Evolutionary conservation across 129 eudicot genomes (phyloP).

Genomic region (Glebionis coronaria): DNA sequence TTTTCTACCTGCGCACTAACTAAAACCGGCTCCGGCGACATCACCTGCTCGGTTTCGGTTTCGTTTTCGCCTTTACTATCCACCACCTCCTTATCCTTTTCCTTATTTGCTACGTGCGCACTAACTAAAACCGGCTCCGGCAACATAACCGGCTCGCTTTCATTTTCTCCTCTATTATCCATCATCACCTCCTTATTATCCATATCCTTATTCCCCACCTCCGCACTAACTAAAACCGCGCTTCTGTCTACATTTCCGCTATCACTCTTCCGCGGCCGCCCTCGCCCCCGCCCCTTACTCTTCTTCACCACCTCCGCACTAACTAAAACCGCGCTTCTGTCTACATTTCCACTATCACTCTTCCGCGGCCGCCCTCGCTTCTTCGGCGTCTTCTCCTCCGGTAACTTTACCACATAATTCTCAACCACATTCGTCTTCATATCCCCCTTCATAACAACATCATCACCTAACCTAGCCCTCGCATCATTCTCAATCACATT

Average conservation of each 20-base stretch:
- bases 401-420: no score
- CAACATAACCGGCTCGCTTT: background rate
- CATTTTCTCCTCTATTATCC: background rate
- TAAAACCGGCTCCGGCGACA: background rate
- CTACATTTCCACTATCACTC: background rate
- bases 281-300: no score
- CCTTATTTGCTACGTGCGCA: slow-evolving; percentile 11
- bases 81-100: slow-evolving; percentile 45
- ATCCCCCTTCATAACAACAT: no score
- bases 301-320: background rate
- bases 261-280: background rate
- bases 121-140: background rate
- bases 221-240: no score
- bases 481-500: no score
- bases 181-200: slow-evolving; percentile 52
- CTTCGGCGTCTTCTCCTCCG: slow-evolving; percentile 4
- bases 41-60: no score
- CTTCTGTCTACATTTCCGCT: no score
- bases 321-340: background rate
- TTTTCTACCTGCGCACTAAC: background rate
- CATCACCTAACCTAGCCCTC: no score
- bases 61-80: background rate
- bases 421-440: no score
- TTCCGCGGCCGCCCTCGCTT: slow-evolving; percentile 63
- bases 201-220: slow-evolving; percentile 31